Base-by-base conservation (phyloP, 352 stramenopile species). In the Globisporangium okanoganense region DNA sequence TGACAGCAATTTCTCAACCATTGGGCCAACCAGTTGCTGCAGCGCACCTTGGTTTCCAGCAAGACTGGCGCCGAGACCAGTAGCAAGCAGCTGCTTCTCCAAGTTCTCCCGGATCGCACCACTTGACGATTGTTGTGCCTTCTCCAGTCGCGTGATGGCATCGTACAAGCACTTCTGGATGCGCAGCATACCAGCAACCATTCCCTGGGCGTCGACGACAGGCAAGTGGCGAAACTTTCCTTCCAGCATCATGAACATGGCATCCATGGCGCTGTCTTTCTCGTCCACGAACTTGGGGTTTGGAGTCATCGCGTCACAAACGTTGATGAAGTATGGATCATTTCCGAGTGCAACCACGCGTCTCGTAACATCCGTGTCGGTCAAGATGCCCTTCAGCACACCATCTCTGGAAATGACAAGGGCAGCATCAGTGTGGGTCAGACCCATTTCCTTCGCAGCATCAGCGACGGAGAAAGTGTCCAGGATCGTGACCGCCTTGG, bases 101-200 rank as follows among this genome's bases (percentile, higher is more conserved):
- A 95, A 58, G 29, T 88, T 87, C 49, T 89, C 76, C 8, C 80
- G 82, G 9, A 94, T 72, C 25, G 73, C 79, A 0, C 82, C 82
- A 41, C 82, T 94, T 7, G 84, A 90, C 8, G 79, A 78, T 35
- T 90, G 76, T 68, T 86, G 82, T 4, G 86, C 86, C 62, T 93
- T 97, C 65, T 99, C 97, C 6, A 99, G 82, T 45, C 97, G 97
- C 18, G 82, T 93, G 67, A 99, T 99, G 2, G 96, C 96, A 70
- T 99, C 97, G 80, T 99, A 98, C 61, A 99, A 69, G 64, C 97
- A 99, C 71, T 99, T 99, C 38, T 98, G 96, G 68, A 99, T 99
- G 52, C 98, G 95, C 36, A 99, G 81, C 76, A 99, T 90, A 40
- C 97, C 97, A 9, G 95, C 89, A 9, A 99, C 94, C 66, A 90